Evolutionary conservation across 73 alveolate genomes (phyloP).

Genomic region (Paramecium octaurelia): DNA sequence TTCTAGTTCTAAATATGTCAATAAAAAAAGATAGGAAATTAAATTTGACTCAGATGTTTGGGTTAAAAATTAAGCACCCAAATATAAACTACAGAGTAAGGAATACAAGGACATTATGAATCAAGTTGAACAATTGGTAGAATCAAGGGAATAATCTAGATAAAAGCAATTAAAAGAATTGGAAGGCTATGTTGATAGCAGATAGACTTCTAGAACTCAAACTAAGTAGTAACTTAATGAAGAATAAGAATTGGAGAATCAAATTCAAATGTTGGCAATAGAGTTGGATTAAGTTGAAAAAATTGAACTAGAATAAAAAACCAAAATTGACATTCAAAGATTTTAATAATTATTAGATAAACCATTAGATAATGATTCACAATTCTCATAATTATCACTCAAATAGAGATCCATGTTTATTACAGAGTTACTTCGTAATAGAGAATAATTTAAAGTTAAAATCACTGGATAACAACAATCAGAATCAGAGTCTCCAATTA

Average conservation of each 20-base stretch:
- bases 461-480: neutral
- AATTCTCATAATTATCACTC: neutral
- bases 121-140: neutral
- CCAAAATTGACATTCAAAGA: neutral
- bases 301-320: neutral
- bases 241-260: neutral
- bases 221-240: neutral
- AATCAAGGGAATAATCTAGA: neutral
- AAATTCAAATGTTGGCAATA: neutral
- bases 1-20: neutral
- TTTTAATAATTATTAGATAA: neutral
- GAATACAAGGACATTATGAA: neutral
- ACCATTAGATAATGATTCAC: conserved; percentile 16
- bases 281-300: conserved; percentile 3
- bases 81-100: neutral
- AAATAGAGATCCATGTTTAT: conserved; percentile 24
- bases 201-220: neutral
- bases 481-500: neutral
- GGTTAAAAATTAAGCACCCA: conserved; percentile 3
- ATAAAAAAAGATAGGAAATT: neutral
- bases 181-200: neutral
- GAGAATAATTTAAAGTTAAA: neutral
- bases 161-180: neutral
- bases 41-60: neutral
- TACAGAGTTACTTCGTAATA: neutral